phyloP scores from a whole-genome alignment of 148 eudicot species.

The Nepenthes mirabilis region DNA sequence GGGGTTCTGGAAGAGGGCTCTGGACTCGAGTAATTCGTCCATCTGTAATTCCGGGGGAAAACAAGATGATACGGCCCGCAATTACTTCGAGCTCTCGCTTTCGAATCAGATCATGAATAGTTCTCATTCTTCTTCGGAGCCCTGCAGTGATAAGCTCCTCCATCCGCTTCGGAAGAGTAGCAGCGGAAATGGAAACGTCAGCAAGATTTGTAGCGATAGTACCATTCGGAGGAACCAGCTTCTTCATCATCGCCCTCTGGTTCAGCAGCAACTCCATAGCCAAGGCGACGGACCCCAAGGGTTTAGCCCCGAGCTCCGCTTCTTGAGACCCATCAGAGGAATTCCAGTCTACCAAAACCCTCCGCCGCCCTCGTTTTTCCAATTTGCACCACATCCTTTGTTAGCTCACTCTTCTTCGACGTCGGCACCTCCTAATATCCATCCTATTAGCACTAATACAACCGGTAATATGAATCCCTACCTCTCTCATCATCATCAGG shows the following conservation, averaged over 20 bases:
- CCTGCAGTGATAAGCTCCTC: background rate
- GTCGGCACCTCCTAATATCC: background rate
- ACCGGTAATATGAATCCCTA: background rate
- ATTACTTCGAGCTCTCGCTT: conserved; percentile 9
- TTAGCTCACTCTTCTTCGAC: conserved; percentile 10
- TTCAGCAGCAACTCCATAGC: background rate
- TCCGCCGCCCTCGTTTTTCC: conserved; percentile 20
- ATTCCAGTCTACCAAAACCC: conserved; percentile 83
- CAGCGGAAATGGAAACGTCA: background rate
- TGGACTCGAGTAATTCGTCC: conserved; percentile 21
- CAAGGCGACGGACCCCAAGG: background rate
- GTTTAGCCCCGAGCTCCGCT: conserved; percentile 18
- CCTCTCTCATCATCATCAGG: conserved; percentile 23
- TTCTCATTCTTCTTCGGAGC: background rate
- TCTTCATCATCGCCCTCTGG: background rate
- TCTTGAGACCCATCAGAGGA: conserved; percentile 73
- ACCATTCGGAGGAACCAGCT: background rate
- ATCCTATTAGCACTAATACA: conserved; percentile 5
- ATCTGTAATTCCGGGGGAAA: conserved; percentile 10
- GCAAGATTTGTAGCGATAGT: too few species aligned
- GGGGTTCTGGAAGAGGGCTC: conserved; percentile 49
- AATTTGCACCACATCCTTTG: conserved; percentile 12
- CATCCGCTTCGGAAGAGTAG: background rate
- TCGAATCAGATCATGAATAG: background rate
- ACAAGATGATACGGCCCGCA: conserved; percentile 2